Base-by-base conservation (phyloP, 228 moss, liverwort and hornwort genomes). In the Sphagnum magellanicum region DNA sequence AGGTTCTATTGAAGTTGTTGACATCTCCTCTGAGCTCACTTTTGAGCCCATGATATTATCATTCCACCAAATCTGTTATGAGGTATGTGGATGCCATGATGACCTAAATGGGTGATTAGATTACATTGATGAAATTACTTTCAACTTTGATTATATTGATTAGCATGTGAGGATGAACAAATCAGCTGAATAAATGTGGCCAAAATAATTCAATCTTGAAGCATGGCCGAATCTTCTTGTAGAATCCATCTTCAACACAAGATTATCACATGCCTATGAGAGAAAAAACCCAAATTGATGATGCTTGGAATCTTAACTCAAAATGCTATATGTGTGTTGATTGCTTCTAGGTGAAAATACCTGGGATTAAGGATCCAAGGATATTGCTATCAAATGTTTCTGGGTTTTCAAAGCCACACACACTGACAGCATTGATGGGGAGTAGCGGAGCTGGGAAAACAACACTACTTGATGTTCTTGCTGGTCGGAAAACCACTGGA, bases 371-470 rank as follows among this genome's bases (percentile, higher is more conserved):
- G 76, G 91, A 90, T 70, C 93, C 96, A 66, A 76, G 90, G 70
- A 76, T 89, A 63, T 61, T 93, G 50, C 88, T 97, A 53, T 87
- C 89, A 63, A 86, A 85, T 70, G 82, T 97, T 66, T 93, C 88
- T 46, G 88, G 91, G 73, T 92, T 83, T 80, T 86, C 89, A 12
- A 89, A 83, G 73, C 91, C 91, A 9, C 70, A 77, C 63, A 85
- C 91, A 16, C 74, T 91, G 80, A 97, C 88, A 64, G 93, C 96
- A 59, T 72, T 97, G 66, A 97, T 93, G 91, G 96, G 88, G 68
- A 97, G 93, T 66, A 97, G 96, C 77, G 96, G 96, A 46, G 91
- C 88, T 59, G 87, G 96, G 50, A 96, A 96, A 76, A 90, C 93
- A 51, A 93, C 96, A 32, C 80, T 93, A 57, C 87, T 96, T 61